Evolutionary conservation across 352 stramenopile genomes (phyloP), one percentile per base, ranked within the genome.

Genomic region (Phytophthora pini): DNA sequence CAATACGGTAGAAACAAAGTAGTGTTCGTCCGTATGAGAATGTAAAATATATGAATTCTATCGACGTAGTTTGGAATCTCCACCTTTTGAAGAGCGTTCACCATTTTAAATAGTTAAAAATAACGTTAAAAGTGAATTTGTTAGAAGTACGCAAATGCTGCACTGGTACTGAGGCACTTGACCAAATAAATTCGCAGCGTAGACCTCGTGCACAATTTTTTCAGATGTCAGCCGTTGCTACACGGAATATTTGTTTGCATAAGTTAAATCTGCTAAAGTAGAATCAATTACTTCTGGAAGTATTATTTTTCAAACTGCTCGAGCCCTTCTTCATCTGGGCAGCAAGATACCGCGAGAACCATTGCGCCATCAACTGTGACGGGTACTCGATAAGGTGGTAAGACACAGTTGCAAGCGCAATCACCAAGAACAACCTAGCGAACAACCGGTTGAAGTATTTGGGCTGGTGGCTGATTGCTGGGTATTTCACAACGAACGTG

Each of bases 351-450:
- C 55, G 54, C 13, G 61, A 65, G 44, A 88, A 62, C 22, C 56
- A 50, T 24, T 56, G 56, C 5, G 79, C 76, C 39, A 79, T 24
- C 7, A 71, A 50, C 46, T 83, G 79, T 3, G 74, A 83, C 47
- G 77, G 77, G 49, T 76, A 74, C 64, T 88, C 76, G 27, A 88
- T 39, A 4, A 74, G 5, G 24, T 71, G 55, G 47, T 83, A 86
- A 1, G 68, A 71, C 27, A 48, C 34, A 0, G 75, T 76, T 51
- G 66, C 64, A 12, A 85, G 34, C 24, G 58, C 31, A 13, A 71
- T 54, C 9, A 72, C 29, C 20, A 83, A 47, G 10, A 56, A 61
- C 46, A 82, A 80, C 24, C 57, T 32, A 11, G 69, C 65, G 11
- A 78, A 76, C 34, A 82, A 65, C 12, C 57, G 60, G 53, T 88